Conservation (phyloP, 2,329 filamentous ascomycete genomes). For the Aspergillus fumigatiaffinis region DNA sequence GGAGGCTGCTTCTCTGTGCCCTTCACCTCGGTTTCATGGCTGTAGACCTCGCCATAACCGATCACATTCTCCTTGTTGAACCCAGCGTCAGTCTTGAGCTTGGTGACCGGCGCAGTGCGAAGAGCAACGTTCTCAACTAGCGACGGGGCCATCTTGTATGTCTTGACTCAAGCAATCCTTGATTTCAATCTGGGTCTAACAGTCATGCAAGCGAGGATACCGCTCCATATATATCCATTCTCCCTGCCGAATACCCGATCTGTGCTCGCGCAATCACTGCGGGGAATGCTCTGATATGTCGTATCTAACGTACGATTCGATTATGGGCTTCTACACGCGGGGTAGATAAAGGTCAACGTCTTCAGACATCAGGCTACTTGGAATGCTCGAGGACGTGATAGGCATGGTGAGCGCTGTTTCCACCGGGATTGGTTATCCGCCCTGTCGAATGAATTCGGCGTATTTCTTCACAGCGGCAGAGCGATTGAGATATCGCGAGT, state of each 20-base stretch:
- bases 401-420: background rate
- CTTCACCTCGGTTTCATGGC: conserved; percentile 51
- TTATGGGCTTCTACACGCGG: conserved; percentile 1
- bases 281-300: conserved; percentile 15
- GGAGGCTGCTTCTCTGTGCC: conserved; percentile 52
- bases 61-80: conserved; percentile 36
- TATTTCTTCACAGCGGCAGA: background rate
- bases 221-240: conserved; percentile 7
- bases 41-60: conserved; percentile 29
- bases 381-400: background rate
- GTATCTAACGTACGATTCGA: background rate
- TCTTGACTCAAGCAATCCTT: background rate
- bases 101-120: conserved; percentile 19
- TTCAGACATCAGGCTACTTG: background rate
- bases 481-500: no score
- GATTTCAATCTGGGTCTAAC: background rate
- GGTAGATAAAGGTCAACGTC: background rate
- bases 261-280: conserved; percentile 20
- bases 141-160: conserved; percentile 31
- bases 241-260: conserved; percentile 10
- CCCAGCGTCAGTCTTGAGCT: conserved; percentile 28
- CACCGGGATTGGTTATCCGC: background rate
- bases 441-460: background rate
- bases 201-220: background rate
- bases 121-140: conserved; percentile 29